phyloP scores from a whole-genome alignment of 2,329 filamentous ascomycete genomes.

The Penicillium griseofulvum region DNA sequence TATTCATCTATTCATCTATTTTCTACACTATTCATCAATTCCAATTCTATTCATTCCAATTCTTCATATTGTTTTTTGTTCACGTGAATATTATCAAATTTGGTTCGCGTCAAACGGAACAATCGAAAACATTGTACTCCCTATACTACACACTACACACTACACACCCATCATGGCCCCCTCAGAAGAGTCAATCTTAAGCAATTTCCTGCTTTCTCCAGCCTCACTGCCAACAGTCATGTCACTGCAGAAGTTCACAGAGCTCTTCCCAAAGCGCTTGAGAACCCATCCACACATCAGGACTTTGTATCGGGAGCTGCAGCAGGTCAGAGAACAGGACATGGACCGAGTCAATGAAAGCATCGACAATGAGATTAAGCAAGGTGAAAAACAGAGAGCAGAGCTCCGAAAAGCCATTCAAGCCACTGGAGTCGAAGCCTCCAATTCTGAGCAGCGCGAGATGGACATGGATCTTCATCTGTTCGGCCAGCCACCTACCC shows the following conservation, averaged over 20 bases:
- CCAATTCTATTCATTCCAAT: not conserved
- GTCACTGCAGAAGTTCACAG: constrained; percentile 70
- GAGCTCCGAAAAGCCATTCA: constrained; percentile 36
- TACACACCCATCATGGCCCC: constrained; percentile 58
- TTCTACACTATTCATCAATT: not conserved
- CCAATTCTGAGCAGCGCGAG: constrained; percentile 36
- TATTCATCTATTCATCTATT: not conserved
- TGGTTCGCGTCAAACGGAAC: not conserved
- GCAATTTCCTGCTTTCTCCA: constrained; percentile 74
- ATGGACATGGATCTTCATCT: constrained; percentile 55
- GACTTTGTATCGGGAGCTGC: constrained; percentile 73
- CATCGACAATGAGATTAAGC: constrained; percentile 39
- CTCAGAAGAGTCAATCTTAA: constrained; percentile 71
- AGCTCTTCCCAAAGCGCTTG: constrained; percentile 68
- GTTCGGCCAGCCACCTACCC: constrained; percentile 50
- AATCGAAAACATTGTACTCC: not conserved
- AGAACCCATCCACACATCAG: constrained; percentile 66
- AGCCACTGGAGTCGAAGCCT: constrained; percentile 34
- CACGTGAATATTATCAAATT: not conserved
- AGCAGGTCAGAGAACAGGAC: constrained; percentile 67
- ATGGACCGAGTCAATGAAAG: constrained; percentile 65
- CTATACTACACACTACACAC: not conserved
- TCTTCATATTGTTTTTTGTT: not conserved
- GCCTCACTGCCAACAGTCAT: constrained; percentile 71
- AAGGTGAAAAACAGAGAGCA: constrained; percentile 38